Percentiles rank a stretch among this genome's conserved stretches.
Evolutionary conservation across 108 stramenopile genomes (phyloP).

Genomic region (Pseudonitzschia pungens): DNA sequence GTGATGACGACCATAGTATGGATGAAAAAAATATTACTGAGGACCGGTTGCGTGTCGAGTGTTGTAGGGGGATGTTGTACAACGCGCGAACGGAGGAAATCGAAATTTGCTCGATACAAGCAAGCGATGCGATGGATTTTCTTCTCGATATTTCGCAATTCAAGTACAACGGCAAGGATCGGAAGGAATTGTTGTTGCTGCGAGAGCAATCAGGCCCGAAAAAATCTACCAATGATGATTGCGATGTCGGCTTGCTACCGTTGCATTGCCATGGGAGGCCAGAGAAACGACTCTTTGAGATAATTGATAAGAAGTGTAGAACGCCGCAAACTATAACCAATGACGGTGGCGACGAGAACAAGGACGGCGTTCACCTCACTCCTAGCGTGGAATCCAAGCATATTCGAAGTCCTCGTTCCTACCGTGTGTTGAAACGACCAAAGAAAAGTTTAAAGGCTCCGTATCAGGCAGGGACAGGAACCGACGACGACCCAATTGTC

Average conservation of each 20-base stretch:
- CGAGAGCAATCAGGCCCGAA: neutral
- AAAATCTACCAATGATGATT: neutral
- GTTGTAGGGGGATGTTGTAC: slow-evolving; percentile 10
- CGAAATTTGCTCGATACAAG: neutral
- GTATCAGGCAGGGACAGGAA: neutral
- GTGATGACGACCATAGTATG: neutral
- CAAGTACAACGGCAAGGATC: slow-evolving; percentile 14
- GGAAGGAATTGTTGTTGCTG: neutral
- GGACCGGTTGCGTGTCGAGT: neutral
- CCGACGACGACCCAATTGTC: slow-evolving; percentile 6
- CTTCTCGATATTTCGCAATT: slow-evolving; percentile 12
- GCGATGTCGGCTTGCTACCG: neutral
- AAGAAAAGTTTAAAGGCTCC: neutral
- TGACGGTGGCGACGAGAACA: neutral
- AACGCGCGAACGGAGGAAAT: slow-evolving; percentile 16
- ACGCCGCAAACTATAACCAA: neutral
- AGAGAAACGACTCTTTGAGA: neutral
- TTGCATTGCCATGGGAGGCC: neutral
- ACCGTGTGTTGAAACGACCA: neutral
- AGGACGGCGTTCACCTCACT: neutral
- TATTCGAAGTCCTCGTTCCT: neutral
- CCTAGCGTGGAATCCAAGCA: neutral
- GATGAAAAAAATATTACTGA: neutral
- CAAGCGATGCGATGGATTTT: neutral
- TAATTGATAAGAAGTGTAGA: neutral